A percentile compares a stretch with the other conserved stretches of the same genome.
Conservation (phyloP, 495 filamentous ascomycete species). For the Penicillium taxi region DNA sequence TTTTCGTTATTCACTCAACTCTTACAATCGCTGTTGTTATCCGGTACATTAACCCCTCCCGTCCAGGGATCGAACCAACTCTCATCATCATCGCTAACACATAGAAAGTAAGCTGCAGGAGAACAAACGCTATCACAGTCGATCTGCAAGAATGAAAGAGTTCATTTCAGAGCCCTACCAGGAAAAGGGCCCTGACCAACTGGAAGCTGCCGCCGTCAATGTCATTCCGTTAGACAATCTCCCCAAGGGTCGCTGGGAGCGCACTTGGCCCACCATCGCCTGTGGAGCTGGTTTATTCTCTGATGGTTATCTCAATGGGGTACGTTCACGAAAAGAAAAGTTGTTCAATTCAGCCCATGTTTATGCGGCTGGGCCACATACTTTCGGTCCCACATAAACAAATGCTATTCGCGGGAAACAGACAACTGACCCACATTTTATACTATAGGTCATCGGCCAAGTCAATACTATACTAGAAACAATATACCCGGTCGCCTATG, state of each 20-base stretch:
- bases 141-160: no score
- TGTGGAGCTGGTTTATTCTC: slow-evolving; percentile 87
- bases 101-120: no score
- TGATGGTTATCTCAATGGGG: slow-evolving; percentile 84
- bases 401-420: not conserved
- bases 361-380: not conserved
- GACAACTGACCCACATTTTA: slow-evolving; percentile 5
- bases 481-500: slow-evolving; percentile 60
- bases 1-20: no score
- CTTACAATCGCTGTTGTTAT: no score
- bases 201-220: slow-evolving; percentile 11
- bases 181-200: slow-evolving; percentile 11
- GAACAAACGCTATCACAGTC: no score
- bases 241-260: slow-evolving; percentile 48
- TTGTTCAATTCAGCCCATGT: not conserved
- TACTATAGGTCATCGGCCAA: slow-evolving; percentile 65
- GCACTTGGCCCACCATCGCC: slow-evolving; percentile 61
- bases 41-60: no score
- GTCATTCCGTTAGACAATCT: slow-evolving; percentile 29
- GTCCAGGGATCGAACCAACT: no score
- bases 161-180: not conserved
- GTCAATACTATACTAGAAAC: slow-evolving; percentile 61
- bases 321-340: slow-evolving; percentile 21
- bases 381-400: slow-evolving; percentile 2
- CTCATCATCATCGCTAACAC: not conserved